Percentiles rank a stretch among this genome's conserved stretches.
Evolutionary conservation across 805 yeast species (phyloP).

Genomic region (Saccharomycopsis olivae): DNA sequence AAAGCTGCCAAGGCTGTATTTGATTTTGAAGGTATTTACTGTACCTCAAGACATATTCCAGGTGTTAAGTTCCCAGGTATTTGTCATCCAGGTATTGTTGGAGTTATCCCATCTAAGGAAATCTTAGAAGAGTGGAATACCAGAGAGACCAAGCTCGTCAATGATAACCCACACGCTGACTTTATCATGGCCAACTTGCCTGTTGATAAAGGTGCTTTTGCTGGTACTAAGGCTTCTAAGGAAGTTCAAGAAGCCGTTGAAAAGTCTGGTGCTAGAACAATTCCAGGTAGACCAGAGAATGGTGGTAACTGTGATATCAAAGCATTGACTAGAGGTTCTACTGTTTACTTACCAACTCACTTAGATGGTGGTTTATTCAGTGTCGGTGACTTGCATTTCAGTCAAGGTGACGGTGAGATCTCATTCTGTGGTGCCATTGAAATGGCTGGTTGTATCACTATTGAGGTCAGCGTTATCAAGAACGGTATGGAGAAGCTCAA

Average conservation of each 20-base stretch:
- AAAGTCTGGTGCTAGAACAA: slow-evolving; percentile 39
- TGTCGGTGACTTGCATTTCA: slow-evolving; percentile 40
- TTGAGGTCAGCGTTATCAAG: slow-evolving; percentile 32
- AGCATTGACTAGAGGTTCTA: slow-evolving; percentile 39
- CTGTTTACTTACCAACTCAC: slow-evolving; percentile 37
- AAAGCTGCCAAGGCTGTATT: slow-evolving; percentile 42
- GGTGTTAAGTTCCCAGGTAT: slow-evolving; percentile 39
- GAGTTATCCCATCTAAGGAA: slow-evolving; percentile 38
- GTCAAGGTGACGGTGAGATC: slow-evolving; percentile 45
- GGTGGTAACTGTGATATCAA: slow-evolving; percentile 47
- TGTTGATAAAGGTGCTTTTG: slow-evolving; percentile 27
- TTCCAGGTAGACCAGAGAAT: slow-evolving; percentile 43
- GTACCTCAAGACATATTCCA: slow-evolving; percentile 40
- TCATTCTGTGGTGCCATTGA: slow-evolving; percentile 47
- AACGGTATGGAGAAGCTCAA: slow-evolving; percentile 31
- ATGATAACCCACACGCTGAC: slow-evolving; percentile 27
- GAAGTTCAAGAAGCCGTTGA: slow-evolving; percentile 25
- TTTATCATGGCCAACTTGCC: slow-evolving; percentile 34
- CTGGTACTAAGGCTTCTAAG: slow-evolving; percentile 29
- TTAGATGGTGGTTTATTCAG: slow-evolving; percentile 38
- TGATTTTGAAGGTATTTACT: slow-evolving; percentile 41
- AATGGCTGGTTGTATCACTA: slow-evolving; percentile 38
- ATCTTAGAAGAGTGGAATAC: slow-evolving; percentile 34
- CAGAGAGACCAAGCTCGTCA: slow-evolving; percentile 31
- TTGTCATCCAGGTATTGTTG: slow-evolving; percentile 42